Evolutionary conservation across 2,329 filamentous ascomycete species (phyloP).

Genomic region (Chaetomium sp.): DNA sequence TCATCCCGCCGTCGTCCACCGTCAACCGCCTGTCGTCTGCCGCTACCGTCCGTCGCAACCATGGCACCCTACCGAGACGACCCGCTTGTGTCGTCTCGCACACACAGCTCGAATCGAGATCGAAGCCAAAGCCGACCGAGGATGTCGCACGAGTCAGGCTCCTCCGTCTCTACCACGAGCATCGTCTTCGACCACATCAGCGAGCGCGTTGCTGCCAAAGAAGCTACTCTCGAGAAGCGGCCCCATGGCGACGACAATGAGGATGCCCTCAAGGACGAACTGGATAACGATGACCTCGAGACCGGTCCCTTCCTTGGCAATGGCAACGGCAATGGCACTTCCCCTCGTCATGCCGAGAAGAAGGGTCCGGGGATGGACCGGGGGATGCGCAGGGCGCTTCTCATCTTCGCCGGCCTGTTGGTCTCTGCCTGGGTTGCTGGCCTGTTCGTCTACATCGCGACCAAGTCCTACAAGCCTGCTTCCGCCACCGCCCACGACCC

Average conservation of each 20-base stretch:
- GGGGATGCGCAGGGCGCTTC: constrained; percentile 63
- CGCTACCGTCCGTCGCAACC: constrained; percentile 12
- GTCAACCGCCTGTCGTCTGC: neutral
- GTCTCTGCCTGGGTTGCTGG: constrained; percentile 69
- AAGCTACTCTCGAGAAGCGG: constrained; percentile 40
- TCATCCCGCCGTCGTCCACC: neutral
- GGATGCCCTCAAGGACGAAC: constrained; percentile 48
- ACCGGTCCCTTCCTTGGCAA: constrained; percentile 56
- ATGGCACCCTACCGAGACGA: constrained; percentile 32
- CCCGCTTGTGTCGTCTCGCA: constrained; percentile 22
- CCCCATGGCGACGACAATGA: constrained; percentile 54
- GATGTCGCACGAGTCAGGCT: constrained; percentile 61
- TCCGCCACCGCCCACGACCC: constrained; percentile 68
- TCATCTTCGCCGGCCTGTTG: constrained; percentile 63
- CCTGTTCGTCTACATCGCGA: constrained; percentile 65
- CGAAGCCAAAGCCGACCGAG: constrained; percentile 34
- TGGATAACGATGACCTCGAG: constrained; percentile 51
- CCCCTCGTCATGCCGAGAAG: constrained; percentile 36
- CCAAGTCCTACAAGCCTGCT: constrained; percentile 66
- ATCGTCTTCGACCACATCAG: constrained; percentile 77
- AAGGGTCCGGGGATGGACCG: constrained; percentile 63
- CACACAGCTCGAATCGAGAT: constrained; percentile 20
- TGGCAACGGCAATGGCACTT: constrained; percentile 37
- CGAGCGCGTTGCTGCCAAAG: constrained; percentile 48
- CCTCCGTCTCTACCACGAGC: constrained; percentile 82